These are phyloP conservation scores for Boletus semigastroideus DNA, from an alignment of 1,284 basidiomycete species.

Conservation along the genomic window DNA sequence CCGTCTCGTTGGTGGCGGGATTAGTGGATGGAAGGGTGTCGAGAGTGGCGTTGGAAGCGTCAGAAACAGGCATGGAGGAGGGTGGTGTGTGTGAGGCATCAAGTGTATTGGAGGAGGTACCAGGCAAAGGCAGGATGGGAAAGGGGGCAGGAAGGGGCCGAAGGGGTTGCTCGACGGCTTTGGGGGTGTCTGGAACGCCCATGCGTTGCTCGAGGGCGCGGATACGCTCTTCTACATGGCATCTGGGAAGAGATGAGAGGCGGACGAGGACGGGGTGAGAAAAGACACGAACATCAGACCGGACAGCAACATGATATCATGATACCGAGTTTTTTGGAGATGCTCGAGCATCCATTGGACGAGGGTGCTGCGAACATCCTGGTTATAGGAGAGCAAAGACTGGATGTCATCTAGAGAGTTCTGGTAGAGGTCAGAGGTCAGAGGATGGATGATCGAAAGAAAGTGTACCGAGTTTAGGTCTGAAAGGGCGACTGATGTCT, in stretches of 20 bases:
- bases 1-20: not conserved
- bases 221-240: constrained; percentile 29
- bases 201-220: constrained; percentile 23
- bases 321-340: constrained; percentile 4
- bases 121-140: constrained; percentile 4
- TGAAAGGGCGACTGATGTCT: not conserved
- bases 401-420: constrained; percentile 23
- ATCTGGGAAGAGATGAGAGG: constrained; percentile 16
- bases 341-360: constrained; percentile 20
- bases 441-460: not conserved
- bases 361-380: constrained; percentile 13
- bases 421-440: constrained; percentile 14
- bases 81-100: constrained; percentile 11
- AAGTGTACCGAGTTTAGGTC: constrained; percentile 19
- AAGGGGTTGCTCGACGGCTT: not conserved
- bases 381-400: constrained; percentile 14
- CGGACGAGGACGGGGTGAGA: not conserved
- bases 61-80: constrained; percentile 17
- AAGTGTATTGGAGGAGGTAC: not conserved
- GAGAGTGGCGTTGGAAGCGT: constrained; percentile 16
- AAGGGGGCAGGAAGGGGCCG: not conserved
- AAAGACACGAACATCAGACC: constrained; percentile 17
- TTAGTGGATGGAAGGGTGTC: not conserved
- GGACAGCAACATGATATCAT: constrained; percentile 27
- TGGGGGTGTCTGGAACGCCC: not conserved